These are phyloP conservation scores for Aspergillus ruber DNA, from an alignment of 2,329 filamentous ascomycete species.

Conservation along the genomic window DNA sequence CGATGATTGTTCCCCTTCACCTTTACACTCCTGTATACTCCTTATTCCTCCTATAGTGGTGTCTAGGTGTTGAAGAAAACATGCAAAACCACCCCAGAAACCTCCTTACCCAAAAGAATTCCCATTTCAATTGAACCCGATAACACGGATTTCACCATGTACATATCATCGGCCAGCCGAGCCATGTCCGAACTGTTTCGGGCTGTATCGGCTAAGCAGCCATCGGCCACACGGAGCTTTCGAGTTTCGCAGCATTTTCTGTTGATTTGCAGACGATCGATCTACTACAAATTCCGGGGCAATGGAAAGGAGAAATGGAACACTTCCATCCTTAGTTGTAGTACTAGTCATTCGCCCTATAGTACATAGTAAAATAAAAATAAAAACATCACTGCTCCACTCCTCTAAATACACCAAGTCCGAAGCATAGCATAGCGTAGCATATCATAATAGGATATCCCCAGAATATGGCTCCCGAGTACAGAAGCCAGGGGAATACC, in stretches of 20 bases:
- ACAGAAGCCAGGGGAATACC: no score
- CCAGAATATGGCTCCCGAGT: no score
- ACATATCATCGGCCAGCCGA: background rate
- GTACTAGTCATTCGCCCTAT: background rate
- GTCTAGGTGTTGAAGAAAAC: background rate
- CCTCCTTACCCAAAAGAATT: no score
- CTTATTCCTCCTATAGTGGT: no score
- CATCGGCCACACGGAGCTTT: constrained; percentile 31
- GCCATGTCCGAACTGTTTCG: constrained; percentile 21
- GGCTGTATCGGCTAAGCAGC: constrained; percentile 26
- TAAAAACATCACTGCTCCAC: constrained; percentile 12
- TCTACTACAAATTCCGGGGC: background rate
- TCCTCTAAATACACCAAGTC: constrained; percentile 10
- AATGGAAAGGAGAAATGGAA: constrained; percentile 5
- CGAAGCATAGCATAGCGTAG: constrained; percentile 1
- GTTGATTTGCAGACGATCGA: background rate
- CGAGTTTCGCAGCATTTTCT: background rate
- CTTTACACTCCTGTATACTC: background rate
- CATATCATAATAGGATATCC: no score
- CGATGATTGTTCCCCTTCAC: background rate
- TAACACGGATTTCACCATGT: no score
- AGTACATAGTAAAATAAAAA: constrained; percentile 6
- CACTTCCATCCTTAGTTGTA: background rate
- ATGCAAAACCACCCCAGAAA: no score
- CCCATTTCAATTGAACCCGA: no score